Evolutionary conservation across 1,284 basidiomycete genomes (phyloP).

Genomic region (Taiwanofungus camphoratus): DNA sequence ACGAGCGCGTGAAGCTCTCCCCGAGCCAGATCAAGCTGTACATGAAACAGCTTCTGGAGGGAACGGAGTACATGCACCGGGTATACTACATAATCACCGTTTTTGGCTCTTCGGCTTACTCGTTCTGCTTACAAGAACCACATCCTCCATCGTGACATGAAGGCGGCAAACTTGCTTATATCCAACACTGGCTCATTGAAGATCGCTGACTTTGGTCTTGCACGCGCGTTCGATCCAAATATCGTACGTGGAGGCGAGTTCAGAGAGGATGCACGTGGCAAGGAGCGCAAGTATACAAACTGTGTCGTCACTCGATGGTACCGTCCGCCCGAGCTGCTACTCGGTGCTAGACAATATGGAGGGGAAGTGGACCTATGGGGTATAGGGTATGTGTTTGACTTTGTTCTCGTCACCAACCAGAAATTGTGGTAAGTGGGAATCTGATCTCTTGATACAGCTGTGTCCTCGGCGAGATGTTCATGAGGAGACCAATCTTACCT

Average conservation of each 20-base stretch:
- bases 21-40: slow-evolving; percentile 92
- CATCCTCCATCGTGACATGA: slow-evolving; percentile 97
- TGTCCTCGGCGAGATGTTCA: slow-evolving; percentile 95
- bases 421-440: no score
- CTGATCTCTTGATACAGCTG: slow-evolving; percentile 45
- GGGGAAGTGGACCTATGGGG: slow-evolving; percentile 99
- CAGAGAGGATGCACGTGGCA: slow-evolving; percentile 45
- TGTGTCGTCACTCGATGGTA: slow-evolving; percentile 99
- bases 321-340: slow-evolving; percentile 90
- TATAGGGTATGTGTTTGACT: slow-evolving; percentile 67
- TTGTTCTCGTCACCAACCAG: neutral
- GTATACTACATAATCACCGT: slow-evolving; percentile 54
- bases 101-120: slow-evolving; percentile 78
- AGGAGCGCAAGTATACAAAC: slow-evolving; percentile 89
- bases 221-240: slow-evolving; percentile 86
- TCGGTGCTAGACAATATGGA: slow-evolving; percentile 96
- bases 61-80: slow-evolving; percentile 91
- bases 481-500: slow-evolving; percentile 80
- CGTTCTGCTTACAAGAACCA: slow-evolving; percentile 94
- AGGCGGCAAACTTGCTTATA: slow-evolving; percentile 97
- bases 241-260: neutral
- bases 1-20: slow-evolving; percentile 76
- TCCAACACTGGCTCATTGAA: slow-evolving; percentile 92
- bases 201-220: slow-evolving; percentile 97
- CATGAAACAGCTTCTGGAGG: slow-evolving; percentile 92